phyloP scores from a whole-genome alignment of 2,329 filamentous ascomycete species.

The Fusarium sp. region DNA sequence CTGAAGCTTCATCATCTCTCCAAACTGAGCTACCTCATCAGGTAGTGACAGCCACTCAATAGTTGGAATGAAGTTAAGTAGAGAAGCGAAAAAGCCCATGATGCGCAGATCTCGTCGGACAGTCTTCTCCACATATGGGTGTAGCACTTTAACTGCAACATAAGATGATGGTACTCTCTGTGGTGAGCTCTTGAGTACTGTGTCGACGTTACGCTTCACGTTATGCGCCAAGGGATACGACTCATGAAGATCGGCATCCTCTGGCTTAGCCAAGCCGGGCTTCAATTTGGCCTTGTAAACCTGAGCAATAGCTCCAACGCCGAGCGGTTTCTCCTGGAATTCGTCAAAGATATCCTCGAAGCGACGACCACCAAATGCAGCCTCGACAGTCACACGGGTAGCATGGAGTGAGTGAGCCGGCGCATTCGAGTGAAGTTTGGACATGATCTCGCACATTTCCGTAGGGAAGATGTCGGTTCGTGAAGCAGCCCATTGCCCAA shows the following conservation, averaged over 20 bases:
- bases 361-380: constrained; percentile 82
- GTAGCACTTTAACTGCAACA: constrained; percentile 95
- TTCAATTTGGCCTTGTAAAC: constrained; percentile 97
- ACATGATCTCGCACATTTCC: constrained; percentile 94
- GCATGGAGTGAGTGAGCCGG: constrained; percentile 88
- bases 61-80: constrained; percentile 89
- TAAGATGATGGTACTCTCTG: constrained; percentile 90
- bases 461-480: constrained; percentile 95
- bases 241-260: constrained; percentile 67
- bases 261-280: constrained; percentile 77
- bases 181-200: constrained; percentile 87
- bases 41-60: constrained; percentile 98
- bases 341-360: constrained; percentile 98
- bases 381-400: constrained; percentile 84
- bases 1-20: constrained; percentile 99
- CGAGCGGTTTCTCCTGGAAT: constrained; percentile 89
- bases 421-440: constrained; percentile 92
- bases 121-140: constrained; percentile 89
- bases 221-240: constrained; percentile 72
- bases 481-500: constrained; percentile 98
- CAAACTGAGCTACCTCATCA: constrained; percentile 93
- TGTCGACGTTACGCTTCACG: constrained; percentile 86
- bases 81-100: constrained; percentile 90
- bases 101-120: constrained; percentile 94
- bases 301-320: constrained; percentile 96